A percentile compares a stretch with the other conserved stretches of the same genome.
Conservation (phyloP, 257 asterid species). For the Misopates orontium region DNA sequence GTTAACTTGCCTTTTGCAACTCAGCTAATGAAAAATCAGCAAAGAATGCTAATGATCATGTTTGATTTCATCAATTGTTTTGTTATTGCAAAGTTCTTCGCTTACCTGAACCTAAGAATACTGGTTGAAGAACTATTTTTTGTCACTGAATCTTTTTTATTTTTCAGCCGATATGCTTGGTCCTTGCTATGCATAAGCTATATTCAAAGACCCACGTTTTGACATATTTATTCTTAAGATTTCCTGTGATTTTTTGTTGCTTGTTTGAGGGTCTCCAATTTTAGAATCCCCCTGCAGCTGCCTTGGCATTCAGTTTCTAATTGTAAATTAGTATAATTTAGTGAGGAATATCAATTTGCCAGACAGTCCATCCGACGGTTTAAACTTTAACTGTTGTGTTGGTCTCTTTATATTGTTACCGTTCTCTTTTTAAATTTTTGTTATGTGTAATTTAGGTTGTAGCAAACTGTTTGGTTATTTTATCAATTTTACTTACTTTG, state of each 20-base stretch:
- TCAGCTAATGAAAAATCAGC: constrained; percentile 17
- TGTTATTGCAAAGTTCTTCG: constrained; percentile 6
- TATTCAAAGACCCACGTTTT: not conserved
- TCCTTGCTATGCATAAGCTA: constrained; percentile 17
- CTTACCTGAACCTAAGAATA: not conserved
- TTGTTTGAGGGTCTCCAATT: not conserved
- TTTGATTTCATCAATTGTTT: constrained; percentile 11
- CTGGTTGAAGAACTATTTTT: not conserved
- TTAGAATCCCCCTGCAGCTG: not conserved
- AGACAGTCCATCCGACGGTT: not conserved
- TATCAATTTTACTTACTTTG: constrained; percentile 10
- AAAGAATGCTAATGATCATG: constrained; percentile 7
- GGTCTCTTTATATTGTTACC: not conserved
- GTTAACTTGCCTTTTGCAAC: constrained; percentile 13
- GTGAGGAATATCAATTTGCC: not conserved
- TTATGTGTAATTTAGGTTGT: not conserved
- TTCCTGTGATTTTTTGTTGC: constrained; percentile 16
- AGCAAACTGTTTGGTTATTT: not conserved
- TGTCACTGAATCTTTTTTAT: not conserved
- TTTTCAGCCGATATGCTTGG: constrained; percentile 13
- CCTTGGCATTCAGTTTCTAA: not conserved
- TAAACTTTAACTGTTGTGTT: not conserved
- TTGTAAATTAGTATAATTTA: constrained; percentile 3
- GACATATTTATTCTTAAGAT: not conserved
- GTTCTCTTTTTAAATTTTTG: not conserved